Percentiles rank a stretch among this genome's conserved stretches.
These are phyloP conservation scores for Calonectria crousiana DNA, from an alignment of 2,329 filamentous ascomycete species.

Conservation along the genomic window DNA sequence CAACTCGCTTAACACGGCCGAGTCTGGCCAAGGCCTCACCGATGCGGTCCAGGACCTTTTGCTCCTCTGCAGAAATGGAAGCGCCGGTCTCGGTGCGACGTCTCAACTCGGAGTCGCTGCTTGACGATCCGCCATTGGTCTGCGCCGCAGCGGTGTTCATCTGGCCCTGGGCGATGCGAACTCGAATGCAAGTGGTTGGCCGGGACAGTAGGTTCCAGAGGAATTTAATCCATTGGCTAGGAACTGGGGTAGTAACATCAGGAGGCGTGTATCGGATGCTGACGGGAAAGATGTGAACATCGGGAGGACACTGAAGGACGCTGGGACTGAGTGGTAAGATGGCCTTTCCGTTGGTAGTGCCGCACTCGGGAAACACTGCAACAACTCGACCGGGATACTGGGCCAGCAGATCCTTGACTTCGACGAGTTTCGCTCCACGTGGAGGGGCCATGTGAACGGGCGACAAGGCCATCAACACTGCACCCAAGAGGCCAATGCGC, in stretches of 20 bases:
- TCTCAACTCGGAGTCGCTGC: slow-evolving; percentile 43
- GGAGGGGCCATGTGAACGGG: slow-evolving; percentile 64
- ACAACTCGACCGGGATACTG: slow-evolving; percentile 81
- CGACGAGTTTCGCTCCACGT: slow-evolving; percentile 64
- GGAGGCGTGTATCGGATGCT: slow-evolving; percentile 89
- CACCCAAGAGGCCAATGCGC: slow-evolving; percentile 80
- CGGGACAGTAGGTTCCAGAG: slow-evolving; percentile 88
- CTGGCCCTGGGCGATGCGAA: slow-evolving; percentile 86
- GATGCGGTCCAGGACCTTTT: slow-evolving; percentile 79
- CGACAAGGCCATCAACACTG: slow-evolving; percentile 79
- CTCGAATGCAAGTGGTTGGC: slow-evolving; percentile 89
- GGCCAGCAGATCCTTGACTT: slow-evolving; percentile 72
- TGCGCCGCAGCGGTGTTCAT: slow-evolving; percentile 60
- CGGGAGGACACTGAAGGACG: slow-evolving; percentile 74
- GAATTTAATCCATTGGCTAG: slow-evolving; percentile 78
- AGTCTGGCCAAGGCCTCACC: slow-evolving; percentile 89
- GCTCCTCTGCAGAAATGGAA: slow-evolving; percentile 68
- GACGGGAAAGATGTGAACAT: slow-evolving; percentile 87
- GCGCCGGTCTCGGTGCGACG: slow-evolving; percentile 46
- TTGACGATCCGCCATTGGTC: slow-evolving; percentile 50
- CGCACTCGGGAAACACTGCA: slow-evolving; percentile 93
- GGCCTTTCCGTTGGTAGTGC: slow-evolving; percentile 91
- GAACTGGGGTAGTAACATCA: slow-evolving; percentile 92
- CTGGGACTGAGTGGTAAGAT: slow-evolving; percentile 87
- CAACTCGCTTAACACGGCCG: slow-evolving; percentile 89